Evolutionary conservation across 108 stramenopile genomes (phyloP).

Genomic region (Fragilariopsis cylindrus): DNA sequence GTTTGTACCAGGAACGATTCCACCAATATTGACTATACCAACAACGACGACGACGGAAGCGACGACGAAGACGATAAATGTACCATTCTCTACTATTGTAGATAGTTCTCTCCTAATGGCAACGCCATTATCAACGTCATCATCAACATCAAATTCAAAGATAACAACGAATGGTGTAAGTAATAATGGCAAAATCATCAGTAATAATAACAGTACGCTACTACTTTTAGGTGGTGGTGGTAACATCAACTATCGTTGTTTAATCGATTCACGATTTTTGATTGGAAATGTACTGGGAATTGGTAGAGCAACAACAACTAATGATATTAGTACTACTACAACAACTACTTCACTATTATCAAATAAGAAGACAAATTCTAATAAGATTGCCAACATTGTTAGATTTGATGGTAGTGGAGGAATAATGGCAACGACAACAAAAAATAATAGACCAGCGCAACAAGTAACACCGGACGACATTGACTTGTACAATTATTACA

Average conservation of each 20-base stretch:
- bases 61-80: not conserved
- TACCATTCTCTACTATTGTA: not conserved
- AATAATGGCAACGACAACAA: not conserved
- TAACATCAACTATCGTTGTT: not conserved
- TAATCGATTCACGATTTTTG: constrained; percentile 2
- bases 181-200: not conserved
- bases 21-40: not conserved
- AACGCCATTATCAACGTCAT: not conserved
- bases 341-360: not conserved
- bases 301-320: not conserved
- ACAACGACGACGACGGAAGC: not conserved
- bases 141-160: too few species aligned
- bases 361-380: not conserved
- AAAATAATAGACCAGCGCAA: not conserved
- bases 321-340: too few species aligned
- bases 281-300: not conserved
- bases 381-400: constrained; percentile 4
- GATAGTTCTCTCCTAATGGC: constrained; percentile 1
- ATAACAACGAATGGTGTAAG: not conserved
- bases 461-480: not conserved
- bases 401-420: not conserved
- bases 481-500: not conserved
- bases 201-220: not conserved
- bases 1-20: not conserved
- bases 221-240: constrained; percentile 12